phyloP scores from a whole-genome alignment of 2,329 filamentous ascomycete species.

The Aspergillus sojae region DNA sequence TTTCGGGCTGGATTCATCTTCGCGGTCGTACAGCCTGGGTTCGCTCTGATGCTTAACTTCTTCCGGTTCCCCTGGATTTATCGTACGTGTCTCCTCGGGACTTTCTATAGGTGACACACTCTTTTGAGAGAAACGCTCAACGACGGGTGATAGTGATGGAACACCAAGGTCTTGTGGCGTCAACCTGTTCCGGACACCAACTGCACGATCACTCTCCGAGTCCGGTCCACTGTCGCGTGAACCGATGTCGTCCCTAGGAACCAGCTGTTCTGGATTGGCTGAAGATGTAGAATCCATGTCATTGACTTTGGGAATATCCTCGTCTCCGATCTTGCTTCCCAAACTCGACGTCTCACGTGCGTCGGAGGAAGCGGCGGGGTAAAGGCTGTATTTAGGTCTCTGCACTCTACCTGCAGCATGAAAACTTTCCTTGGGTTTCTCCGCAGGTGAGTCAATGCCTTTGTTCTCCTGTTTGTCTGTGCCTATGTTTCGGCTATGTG shows the following conservation, averaged over 20 bases:
- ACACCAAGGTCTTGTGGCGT: slow-evolving; percentile 16
- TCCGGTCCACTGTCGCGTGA: slow-evolving; percentile 14
- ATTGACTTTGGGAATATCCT: slow-evolving; percentile 28
- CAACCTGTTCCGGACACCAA: slow-evolving; percentile 10
- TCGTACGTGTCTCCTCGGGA: slow-evolving; percentile 9
- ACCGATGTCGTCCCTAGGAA: slow-evolving; percentile 9
- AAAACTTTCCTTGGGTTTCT: slow-evolving; percentile 30
- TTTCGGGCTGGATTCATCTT: slow-evolving; percentile 27
- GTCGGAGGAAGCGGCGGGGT: slow-evolving; percentile 27
- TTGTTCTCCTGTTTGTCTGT: slow-evolving; percentile 21
- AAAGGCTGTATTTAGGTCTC: slow-evolving; percentile 32
- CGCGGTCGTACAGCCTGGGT: slow-evolving; percentile 24
- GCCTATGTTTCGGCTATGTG: slow-evolving; percentile 22
- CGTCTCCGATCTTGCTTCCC: slow-evolving; percentile 39
- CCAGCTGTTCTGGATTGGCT: slow-evolving; percentile 15
- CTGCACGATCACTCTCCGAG: slow-evolving; percentile 9
- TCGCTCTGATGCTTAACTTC: slow-evolving; percentile 17
- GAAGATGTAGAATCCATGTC: slow-evolving; percentile 23
- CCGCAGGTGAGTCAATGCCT: slow-evolving; percentile 18
- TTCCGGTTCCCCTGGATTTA: slow-evolving; percentile 5
- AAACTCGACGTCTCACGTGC: slow-evolving; percentile 36
- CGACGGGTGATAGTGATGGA: slow-evolving; percentile 30
- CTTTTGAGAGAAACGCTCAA: slow-evolving; percentile 30
- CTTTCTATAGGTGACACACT: slow-evolving; percentile 12
- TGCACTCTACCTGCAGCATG: slow-evolving; percentile 25